Evolutionary conservation across 2,329 filamentous ascomycete species (phyloP).

Genomic region (Teratosphaeria zuluensis): DNA sequence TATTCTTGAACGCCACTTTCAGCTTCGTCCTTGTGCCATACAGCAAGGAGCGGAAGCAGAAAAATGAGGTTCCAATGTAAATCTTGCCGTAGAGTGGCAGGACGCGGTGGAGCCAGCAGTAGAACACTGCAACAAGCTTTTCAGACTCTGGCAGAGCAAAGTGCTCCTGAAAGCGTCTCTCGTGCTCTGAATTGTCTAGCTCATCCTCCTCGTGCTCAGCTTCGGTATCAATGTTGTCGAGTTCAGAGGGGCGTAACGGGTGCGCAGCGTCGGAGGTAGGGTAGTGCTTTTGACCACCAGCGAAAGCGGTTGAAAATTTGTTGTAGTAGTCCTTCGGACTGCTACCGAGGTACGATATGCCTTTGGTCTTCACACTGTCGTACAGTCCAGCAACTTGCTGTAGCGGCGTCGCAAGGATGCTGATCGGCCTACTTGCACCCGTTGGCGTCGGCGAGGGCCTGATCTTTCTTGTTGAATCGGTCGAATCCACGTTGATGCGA

Average conservation of each 20-base stretch:
- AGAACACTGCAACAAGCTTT: constrained; percentile 79
- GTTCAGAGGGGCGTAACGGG: constrained; percentile 35
- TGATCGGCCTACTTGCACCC: not conserved
- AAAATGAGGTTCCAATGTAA: constrained; percentile 77
- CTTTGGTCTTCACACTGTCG: constrained; percentile 68
- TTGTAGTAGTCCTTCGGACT: constrained; percentile 95
- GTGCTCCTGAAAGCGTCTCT: constrained; percentile 69
- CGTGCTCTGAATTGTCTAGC: constrained; percentile 43
- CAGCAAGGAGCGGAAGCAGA: constrained; percentile 87
- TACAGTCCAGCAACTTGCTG: constrained; percentile 77
- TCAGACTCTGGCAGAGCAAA: constrained; percentile 83
- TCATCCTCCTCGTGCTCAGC: constrained; percentile 39
- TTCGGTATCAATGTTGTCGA: constrained; percentile 50
- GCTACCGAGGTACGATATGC: constrained; percentile 58
- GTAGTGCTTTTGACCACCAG: constrained; percentile 83
- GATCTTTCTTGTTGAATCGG: not conserved
- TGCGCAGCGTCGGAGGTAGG: constrained; percentile 53
- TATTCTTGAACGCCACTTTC: constrained; percentile 79
- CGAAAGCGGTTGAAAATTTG: constrained; percentile 96
- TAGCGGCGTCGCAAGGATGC: constrained; percentile 31
- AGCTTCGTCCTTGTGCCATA: constrained; percentile 86
- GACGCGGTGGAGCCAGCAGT: constrained; percentile 81
- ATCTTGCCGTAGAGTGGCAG: constrained; percentile 92
- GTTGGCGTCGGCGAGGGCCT: not conserved
- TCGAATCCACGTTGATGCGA: not conserved